phyloP scores from a whole-genome alignment of 257 asterid species.

The Marsdenia floribunda region DNA sequence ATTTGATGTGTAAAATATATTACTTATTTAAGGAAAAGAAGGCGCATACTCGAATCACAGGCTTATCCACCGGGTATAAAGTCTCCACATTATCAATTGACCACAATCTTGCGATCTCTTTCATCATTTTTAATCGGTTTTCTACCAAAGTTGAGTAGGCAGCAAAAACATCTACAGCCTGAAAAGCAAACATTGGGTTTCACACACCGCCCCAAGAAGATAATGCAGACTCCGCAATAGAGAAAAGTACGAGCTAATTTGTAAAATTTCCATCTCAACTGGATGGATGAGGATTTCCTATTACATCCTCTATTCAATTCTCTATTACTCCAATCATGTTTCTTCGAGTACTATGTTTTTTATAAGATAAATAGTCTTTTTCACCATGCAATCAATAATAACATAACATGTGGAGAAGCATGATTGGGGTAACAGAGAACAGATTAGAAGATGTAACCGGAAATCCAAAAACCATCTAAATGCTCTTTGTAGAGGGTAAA shows the following conservation, averaged over 20 bases:
- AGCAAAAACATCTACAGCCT: conserved; percentile 92
- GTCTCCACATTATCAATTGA: conserved; percentile 42
- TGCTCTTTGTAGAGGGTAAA: too few species aligned
- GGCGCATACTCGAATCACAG: conserved; percentile 59
- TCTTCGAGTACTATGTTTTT: too few species aligned
- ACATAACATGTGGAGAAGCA: too few species aligned
- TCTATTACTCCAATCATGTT: too few species aligned
- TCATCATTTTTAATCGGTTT: conserved; percentile 64
- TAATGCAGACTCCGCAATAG: background rate
- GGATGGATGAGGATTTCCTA: too few species aligned
- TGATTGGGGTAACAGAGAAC: too few species aligned
- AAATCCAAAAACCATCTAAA: too few species aligned
- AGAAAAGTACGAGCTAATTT: background rate
- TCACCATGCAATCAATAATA: too few species aligned
- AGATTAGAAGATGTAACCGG: too few species aligned
- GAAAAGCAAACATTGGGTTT: conserved; percentile 23
- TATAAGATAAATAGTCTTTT: too few species aligned
- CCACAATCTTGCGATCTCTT: conserved; percentile 69
- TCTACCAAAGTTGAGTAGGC: conserved; percentile 60
- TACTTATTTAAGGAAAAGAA: conserved; percentile 6
- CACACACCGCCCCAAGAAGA: conserved; percentile 8
- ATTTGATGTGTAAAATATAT: background rate
- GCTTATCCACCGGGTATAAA: conserved; percentile 70
- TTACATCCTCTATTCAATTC: too few species aligned
- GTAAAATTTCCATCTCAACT: too few species aligned